Evolutionary conservation across 768 basidiomycete species (phyloP).

Genomic region (Termitomyces sp.): DNA sequence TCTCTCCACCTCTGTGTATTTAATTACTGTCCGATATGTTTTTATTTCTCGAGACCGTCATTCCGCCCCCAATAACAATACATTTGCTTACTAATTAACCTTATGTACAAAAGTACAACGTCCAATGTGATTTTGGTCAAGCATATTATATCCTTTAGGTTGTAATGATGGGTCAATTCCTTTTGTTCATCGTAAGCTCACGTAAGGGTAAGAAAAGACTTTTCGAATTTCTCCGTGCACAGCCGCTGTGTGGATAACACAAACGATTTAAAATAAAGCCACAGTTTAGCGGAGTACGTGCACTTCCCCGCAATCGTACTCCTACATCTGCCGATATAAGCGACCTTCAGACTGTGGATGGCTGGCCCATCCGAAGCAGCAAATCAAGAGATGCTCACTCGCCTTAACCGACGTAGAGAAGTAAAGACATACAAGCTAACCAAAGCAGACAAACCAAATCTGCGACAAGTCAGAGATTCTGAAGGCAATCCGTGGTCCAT

Average conservation of each 20-base stretch:
- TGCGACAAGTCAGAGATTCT: neutral
- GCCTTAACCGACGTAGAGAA: neutral
- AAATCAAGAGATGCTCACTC: neutral
- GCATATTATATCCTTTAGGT: neutral
- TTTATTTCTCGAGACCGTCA: neutral
- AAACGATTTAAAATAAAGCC: neutral
- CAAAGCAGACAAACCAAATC: neutral
- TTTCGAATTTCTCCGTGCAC: neutral
- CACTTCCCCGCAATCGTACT: neutral
- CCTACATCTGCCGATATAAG: neutral
- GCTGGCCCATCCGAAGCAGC: neutral
- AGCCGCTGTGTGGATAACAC: neutral
- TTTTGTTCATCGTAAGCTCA: neutral
- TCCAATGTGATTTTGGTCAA: neutral
- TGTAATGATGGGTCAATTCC: neutral
- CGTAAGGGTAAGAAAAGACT: neutral
- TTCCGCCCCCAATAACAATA: neutral
- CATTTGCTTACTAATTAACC: neutral
- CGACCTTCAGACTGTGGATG: neutral
- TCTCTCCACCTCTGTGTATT: neutral
- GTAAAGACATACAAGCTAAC: neutral
- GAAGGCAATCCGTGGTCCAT: neutral
- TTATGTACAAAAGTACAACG: neutral
- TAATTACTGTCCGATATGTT: neutral
- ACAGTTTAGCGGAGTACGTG: neutral